phyloP scores from a whole-genome alignment of 2,329 filamentous ascomycete species.

The Coniochaeta sp. region DNA sequence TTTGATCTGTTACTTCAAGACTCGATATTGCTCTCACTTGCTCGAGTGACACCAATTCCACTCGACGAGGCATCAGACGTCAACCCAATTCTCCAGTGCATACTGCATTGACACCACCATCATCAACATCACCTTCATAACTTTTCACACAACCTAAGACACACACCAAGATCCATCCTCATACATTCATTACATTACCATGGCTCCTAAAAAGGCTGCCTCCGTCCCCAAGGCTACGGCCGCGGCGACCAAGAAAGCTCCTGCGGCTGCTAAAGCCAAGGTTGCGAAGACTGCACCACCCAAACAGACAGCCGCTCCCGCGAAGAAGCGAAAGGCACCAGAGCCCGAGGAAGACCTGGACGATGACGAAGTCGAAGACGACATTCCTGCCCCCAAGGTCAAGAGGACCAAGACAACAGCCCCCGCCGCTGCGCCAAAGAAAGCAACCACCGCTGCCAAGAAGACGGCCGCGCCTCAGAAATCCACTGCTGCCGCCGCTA shows the following conservation, averaged over 20 bases:
- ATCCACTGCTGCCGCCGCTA: slow-evolving; percentile 8
- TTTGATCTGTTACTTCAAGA: neutral
- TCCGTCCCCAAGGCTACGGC: slow-evolving; percentile 3
- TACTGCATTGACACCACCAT: neutral
- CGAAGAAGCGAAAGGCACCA: neutral
- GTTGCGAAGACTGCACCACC: slow-evolving; percentile 27
- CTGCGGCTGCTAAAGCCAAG: slow-evolving; percentile 30
- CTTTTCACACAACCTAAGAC: neutral
- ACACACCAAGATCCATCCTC: too few species aligned
- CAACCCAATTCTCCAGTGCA: neutral
- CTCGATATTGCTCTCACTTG: neutral
- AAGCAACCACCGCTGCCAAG: neutral
- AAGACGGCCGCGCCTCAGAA: slow-evolving; percentile 6
- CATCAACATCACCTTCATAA: neutral
- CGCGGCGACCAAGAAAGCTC: slow-evolving; percentile 19
- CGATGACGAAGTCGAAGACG: neutral
- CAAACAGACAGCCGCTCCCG: neutral
- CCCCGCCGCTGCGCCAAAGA: slow-evolving; percentile 8
- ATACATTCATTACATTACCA: neutral
- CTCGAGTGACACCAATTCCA: neutral
- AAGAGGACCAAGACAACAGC: slow-evolving; percentile 8
- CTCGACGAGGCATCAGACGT: neutral
- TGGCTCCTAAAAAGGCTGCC: neutral
- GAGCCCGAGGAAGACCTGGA: slow-evolving; percentile 8
- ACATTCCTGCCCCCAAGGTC: slow-evolving; percentile 7